Base-by-base conservation (phyloP, 345 rosid species). In the Hevea brasiliensis region DNA sequence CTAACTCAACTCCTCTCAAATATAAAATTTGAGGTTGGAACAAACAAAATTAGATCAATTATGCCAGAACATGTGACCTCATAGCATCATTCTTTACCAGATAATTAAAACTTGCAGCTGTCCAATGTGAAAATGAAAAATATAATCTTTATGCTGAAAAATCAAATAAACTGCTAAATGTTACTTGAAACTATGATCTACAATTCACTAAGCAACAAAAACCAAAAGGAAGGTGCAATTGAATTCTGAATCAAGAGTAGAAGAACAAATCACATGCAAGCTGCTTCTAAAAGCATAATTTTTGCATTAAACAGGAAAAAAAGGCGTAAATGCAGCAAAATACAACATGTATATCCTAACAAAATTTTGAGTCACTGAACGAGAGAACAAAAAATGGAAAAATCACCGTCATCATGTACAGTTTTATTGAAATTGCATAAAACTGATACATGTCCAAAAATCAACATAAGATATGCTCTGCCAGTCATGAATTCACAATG, bases 361-460 rank as follows among this genome's bases (percentile, higher is more conserved):
- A 55, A 0, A 29, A 27, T 37, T 35, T 56, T 45, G 70, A 61
- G 18, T 54, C 26, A 61, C 55, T 60, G 37, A 15, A 72, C 17
- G 50, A 40, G 47, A 71, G 48, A 27, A 42, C 27, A 47, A n/a
- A 24, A 10, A 17, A 57, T 42, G 67, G 27, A 72, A 71, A n/a
- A 70, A 73, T 65, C 50, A 56, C 18, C 48, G 45, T 77, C 37
- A 32, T 32, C 37, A 4, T 32, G 75, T 76, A 68, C 81, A 69
- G 71, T 75, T 80, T 87, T 85, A 81, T 81, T 88, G 77, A 68
- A 72, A 63, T 74, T 76, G 74, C 80, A 58, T 58, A 75, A 76
- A 67, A 85, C 77, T 74, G 82, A 76, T 83, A 83, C 87, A 83
- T 48, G 80, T 79, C 77, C 81, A 80, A 26, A 75, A 80, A 83